phyloP scores from a whole-genome alignment of 2,329 filamentous ascomycete species.

The Monosporascus sp. region DNA sequence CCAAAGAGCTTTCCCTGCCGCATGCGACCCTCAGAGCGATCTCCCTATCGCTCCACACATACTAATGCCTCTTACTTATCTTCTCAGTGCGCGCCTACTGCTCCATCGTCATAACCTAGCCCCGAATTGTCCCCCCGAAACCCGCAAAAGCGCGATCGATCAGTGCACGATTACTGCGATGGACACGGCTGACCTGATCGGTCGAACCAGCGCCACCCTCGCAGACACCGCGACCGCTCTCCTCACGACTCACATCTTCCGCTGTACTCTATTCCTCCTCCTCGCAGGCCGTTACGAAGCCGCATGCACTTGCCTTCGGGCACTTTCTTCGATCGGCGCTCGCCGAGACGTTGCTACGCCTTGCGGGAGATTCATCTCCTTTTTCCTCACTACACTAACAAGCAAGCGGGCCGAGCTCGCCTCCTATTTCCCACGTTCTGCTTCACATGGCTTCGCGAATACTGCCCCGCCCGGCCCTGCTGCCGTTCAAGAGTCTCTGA shows the following conservation, averaged over 20 bases:
- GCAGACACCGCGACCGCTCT: slow-evolving; percentile 67
- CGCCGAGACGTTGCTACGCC: slow-evolving; percentile 67
- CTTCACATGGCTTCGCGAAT: slow-evolving; percentile 21
- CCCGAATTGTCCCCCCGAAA: slow-evolving; percentile 60
- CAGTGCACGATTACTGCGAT: slow-evolving; percentile 69
- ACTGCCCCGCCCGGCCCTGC: slow-evolving; percentile 14
- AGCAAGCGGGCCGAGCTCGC: slow-evolving; percentile 46
- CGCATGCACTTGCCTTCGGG: slow-evolving; percentile 68
- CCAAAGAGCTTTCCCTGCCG: slow-evolving; percentile 67
- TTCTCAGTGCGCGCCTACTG: slow-evolving; percentile 79
- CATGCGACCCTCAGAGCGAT: slow-evolving; percentile 64
- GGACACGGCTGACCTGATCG: slow-evolving; percentile 74
- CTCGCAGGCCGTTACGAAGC: slow-evolving; percentile 68
- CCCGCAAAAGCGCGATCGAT: slow-evolving; percentile 68
- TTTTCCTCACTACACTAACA: slow-evolving; percentile 69
- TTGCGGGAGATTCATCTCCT: slow-evolving; percentile 76
- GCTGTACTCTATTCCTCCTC: slow-evolving; percentile 75
- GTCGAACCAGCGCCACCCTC: slow-evolving; percentile 57
- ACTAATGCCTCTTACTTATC: slow-evolving; percentile 68
- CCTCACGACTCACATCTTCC: slow-evolving; percentile 80
- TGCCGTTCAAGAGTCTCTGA: slow-evolving; percentile 32
- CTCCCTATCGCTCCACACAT: slow-evolving; percentile 68
- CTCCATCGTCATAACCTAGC: slow-evolving; percentile 86
- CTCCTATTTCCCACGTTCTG: slow-evolving; percentile 22
- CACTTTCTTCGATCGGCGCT: slow-evolving; percentile 66